Conservation (phyloP, 371 early-diverging fungal species). For the Haplosporangium sp. region DNA sequence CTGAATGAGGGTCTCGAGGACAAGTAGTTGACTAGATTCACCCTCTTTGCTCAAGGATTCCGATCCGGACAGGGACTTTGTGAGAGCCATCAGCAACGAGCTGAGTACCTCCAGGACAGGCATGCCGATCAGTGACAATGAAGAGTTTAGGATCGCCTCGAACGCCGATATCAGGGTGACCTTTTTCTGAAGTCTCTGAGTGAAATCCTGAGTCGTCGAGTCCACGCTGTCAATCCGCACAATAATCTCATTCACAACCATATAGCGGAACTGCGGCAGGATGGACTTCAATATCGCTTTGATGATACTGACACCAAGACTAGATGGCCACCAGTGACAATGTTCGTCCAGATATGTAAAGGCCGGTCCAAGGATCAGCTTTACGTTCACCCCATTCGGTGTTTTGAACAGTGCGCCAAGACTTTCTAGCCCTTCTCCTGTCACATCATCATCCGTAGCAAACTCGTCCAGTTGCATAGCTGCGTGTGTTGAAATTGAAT, state of each 20-base stretch:
- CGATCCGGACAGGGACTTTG: conserved; percentile 57
- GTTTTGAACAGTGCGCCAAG: conserved; percentile 59
- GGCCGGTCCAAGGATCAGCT: conserved; percentile 57
- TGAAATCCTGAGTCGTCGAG: conserved; percentile 32
- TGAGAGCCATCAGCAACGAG: conserved; percentile 70
- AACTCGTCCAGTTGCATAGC: conserved; percentile 34
- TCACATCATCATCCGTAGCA: conserved; percentile 50
- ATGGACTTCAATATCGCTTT: conserved; percentile 66
- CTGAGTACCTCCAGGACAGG: conserved; percentile 87
- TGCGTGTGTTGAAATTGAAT: conserved; percentile 33
- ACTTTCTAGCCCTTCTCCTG: conserved; percentile 58
- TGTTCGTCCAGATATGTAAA: conserved; percentile 67
- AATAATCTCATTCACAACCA: conserved; percentile 71
- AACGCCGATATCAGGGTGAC: conserved; percentile 68
- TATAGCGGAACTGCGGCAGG: conserved; percentile 76
- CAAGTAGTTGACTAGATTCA: conserved; percentile 37
- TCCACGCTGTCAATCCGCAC: conserved; percentile 63
- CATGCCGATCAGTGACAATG: conserved; percentile 74
- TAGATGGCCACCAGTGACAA: conserved; percentile 68
- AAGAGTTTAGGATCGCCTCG: conserved; percentile 64
- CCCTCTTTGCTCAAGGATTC: conserved; percentile 42
- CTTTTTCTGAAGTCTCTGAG: conserved; percentile 58
- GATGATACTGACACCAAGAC: conserved; percentile 64
- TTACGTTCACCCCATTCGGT: conserved; percentile 63
- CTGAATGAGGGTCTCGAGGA: conserved; percentile 60